Percentiles rank a stretch among this genome's conserved stretches.
These are phyloP conservation scores for Mycena vitilis DNA, from an alignment of 768 basidiomycete genomes.

Conservation along the genomic window DNA sequence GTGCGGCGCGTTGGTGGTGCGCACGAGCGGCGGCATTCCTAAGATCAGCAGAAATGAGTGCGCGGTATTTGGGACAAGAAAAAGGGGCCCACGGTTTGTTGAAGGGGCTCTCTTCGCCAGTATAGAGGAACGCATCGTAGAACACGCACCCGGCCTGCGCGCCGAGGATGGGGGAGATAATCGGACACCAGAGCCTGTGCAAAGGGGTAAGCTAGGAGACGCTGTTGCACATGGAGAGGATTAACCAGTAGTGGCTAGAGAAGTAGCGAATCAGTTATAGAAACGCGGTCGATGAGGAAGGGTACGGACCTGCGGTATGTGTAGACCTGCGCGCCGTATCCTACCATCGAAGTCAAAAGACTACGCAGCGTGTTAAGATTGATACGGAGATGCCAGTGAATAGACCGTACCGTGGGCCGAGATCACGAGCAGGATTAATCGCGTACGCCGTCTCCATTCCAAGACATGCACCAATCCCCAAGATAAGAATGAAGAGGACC, in stretches of 20 bases:
- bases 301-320: slow-evolving; percentile 54
- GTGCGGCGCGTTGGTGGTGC: slow-evolving; percentile 25
- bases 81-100: slow-evolving; percentile 61
- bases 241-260: slow-evolving; percentile 68
- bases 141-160: slow-evolving; percentile 63
- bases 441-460: slow-evolving; percentile 72
- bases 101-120: slow-evolving; percentile 64
- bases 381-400: neutral
- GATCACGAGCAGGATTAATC: slow-evolving; percentile 55
- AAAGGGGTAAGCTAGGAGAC: neutral
- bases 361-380: neutral
- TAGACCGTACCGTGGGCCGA: slow-evolving; percentile 32
- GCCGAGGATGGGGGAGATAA: slow-evolving; percentile 70
- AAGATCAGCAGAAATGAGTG: neutral
- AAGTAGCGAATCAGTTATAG: slow-evolving; percentile 21
- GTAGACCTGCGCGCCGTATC: slow-evolving; percentile 71
- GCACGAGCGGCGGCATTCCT: slow-evolving; percentile 31
- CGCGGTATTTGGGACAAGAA: neutral
- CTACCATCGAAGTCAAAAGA: slow-evolving; percentile 76
- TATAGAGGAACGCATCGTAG: slow-evolving; percentile 71
- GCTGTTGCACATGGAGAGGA: neutral
- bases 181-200: slow-evolving; percentile 69
- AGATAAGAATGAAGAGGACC: slow-evolving; percentile 64
- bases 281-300: neutral
- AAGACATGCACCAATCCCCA: slow-evolving; percentile 68